Evolutionary conservation across 306 rosid genomes (phyloP).

Genomic region (Carpinus viminea): DNA sequence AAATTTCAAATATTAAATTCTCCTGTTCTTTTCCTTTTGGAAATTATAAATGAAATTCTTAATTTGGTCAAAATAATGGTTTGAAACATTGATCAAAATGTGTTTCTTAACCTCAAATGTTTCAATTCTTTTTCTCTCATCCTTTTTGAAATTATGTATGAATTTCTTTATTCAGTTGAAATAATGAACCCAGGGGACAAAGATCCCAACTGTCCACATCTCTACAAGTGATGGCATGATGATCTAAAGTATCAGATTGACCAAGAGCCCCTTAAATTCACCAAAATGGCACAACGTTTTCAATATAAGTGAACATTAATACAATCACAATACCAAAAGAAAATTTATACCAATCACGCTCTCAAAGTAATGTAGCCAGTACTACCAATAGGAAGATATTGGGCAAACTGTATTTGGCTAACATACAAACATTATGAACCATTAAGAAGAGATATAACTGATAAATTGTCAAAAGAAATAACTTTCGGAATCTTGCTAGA

Average conservation of each 20-base stretch:
- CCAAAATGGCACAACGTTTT: neutral
- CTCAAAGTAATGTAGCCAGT: neutral
- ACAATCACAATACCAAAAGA: neutral
- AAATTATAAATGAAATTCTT: neutral
- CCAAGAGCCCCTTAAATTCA: neutral
- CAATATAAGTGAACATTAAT: neutral
- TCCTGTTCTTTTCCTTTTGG: neutral
- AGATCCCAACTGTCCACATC: neutral
- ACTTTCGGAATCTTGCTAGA: neutral
- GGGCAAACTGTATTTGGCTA: neutral
- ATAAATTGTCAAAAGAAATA: neutral
- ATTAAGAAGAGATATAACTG: neutral
- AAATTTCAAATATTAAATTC: neutral
- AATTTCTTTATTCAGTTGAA: neutral
- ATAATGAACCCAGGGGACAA: neutral
- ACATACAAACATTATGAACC: neutral
- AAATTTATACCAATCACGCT: neutral
- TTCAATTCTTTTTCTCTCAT: neutral
- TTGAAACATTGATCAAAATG: neutral
- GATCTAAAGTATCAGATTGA: neutral
- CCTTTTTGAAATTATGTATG: neutral
- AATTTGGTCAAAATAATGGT: neutral
- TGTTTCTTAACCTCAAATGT: neutral
- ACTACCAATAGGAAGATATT: neutral
- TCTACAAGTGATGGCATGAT: neutral